Percentiles rank a stretch among this genome's conserved stretches.
phyloP scores from a whole-genome alignment of 2,329 filamentous ascomycete species.

The Sporothrix brasiliensis region DNA sequence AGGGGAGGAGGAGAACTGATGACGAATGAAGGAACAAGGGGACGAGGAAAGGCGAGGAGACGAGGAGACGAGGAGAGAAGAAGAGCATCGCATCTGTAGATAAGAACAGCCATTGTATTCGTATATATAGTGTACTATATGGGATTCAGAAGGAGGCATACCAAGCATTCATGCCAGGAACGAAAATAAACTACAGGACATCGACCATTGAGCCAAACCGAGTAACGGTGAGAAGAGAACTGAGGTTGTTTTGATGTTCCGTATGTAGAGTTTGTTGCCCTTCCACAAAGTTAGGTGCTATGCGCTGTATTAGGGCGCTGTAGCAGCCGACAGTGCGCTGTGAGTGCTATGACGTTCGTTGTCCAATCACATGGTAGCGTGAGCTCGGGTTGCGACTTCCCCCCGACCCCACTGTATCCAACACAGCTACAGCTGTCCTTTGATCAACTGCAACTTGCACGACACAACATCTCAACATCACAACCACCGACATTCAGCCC shows the following conservation, averaged over 20 bases:
- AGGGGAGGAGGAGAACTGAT: constrained; percentile 24
- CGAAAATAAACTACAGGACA: constrained; percentile 1
- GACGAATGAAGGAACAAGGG: not conserved
- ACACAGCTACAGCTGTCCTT: constrained; percentile 26
- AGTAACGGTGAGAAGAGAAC: too few species aligned
- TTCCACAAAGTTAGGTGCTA: not conserved
- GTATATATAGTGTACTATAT: constrained; percentile 22
- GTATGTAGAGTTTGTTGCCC: too few species aligned
- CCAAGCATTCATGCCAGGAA: constrained; percentile 5
- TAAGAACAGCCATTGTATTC: constrained; percentile 5
- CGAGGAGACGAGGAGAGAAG: not conserved
- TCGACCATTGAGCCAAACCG: not conserved
- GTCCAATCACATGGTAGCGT: constrained; percentile 14
- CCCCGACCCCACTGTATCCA: constrained; percentile 21
- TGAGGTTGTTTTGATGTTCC: not conserved
- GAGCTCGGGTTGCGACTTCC: constrained; percentile 10
- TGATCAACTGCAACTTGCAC: not conserved
- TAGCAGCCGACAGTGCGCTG: not conserved
- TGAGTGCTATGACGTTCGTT: not conserved
- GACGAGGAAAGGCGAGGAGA: not conserved
- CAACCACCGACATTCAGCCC: not conserved
- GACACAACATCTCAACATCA: not conserved
- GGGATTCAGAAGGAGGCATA: not conserved
- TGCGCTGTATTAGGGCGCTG: not conserved
- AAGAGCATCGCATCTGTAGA: constrained; percentile 1